Evolutionary conservation across 176 grass and related monocot genomes (phyloP).

Genomic region (Oryza glumipatula): DNA sequence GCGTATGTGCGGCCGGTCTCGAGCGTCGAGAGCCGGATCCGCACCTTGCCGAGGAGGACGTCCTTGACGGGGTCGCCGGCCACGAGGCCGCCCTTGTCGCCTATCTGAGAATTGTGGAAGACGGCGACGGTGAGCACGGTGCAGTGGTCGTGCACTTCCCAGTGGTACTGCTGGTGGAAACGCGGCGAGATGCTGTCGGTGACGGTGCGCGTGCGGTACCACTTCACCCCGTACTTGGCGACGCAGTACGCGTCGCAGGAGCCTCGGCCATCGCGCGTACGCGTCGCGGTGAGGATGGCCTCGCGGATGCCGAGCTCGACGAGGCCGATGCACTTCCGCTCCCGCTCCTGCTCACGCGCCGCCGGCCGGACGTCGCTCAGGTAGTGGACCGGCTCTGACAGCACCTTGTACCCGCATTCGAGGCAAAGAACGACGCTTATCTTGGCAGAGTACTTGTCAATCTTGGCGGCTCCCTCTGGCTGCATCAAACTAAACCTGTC

Average conservation of each 20-base stretch:
- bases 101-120: slow-evolving; percentile 80
- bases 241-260: slow-evolving; percentile 84
- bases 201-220: slow-evolving; percentile 76
- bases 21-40: slow-evolving; percentile 80
- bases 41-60: slow-evolving; percentile 74
- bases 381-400: slow-evolving; percentile 63
- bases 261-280: slow-evolving; percentile 59
- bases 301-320: slow-evolving; percentile 77
- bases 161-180: slow-evolving; percentile 81
- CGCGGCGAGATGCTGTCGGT: slow-evolving; percentile 68
- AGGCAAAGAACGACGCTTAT: slow-evolving; percentile 53
- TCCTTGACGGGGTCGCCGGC: slow-evolving; percentile 61
- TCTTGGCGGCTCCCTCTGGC: slow-evolving; percentile 48
- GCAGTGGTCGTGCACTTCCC: slow-evolving; percentile 79
- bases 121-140: slow-evolving; percentile 85
- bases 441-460: slow-evolving; percentile 56
- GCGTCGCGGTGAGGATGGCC: slow-evolving; percentile 53
- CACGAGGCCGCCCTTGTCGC: slow-evolving; percentile 58
- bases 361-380: slow-evolving; percentile 62
- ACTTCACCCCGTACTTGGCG: slow-evolving; percentile 84
- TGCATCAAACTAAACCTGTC: slow-evolving; percentile 50
- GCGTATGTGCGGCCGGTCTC: slow-evolving; percentile 78
- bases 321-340: slow-evolving; percentile 54
- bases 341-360: slow-evolving; percentile 57
- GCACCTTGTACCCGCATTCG: slow-evolving; percentile 61